A percentile compares a stretch with the other conserved stretches of the same genome.
These are phyloP conservation scores for Pisolithus orientalis DNA, from an alignment of 768 basidiomycete species.

Conservation along the genomic window DNA sequence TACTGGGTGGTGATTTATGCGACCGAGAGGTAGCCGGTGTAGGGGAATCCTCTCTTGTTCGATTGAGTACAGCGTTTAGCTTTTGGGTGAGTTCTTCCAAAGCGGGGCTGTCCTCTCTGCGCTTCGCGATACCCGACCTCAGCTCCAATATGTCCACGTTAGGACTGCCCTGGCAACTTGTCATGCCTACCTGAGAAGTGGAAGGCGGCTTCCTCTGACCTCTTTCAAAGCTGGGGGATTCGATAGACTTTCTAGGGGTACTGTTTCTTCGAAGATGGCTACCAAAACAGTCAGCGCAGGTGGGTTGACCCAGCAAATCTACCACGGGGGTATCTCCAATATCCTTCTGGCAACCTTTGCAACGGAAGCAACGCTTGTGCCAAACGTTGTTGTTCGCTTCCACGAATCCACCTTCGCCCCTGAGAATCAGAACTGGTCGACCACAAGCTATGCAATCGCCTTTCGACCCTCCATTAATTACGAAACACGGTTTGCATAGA, in stretches of 20 bases:
- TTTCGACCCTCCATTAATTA: slow-evolving; percentile 66
- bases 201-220: slow-evolving; percentile 37
- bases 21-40: slow-evolving; percentile 21
- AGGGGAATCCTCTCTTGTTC: slow-evolving; percentile 25
- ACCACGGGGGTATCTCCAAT: slow-evolving; percentile 75
- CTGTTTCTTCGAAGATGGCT: slow-evolving; percentile 54
- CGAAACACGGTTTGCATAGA: slow-evolving; percentile 71
- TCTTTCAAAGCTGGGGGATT: slow-evolving; percentile 22
- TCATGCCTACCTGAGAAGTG: slow-evolving; percentile 33
- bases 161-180: background rate
- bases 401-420: slow-evolving; percentile 72
- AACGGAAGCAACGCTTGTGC: slow-evolving; percentile 80
- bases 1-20: slow-evolving; percentile 10
- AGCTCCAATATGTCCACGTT: background rate
- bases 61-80: slow-evolving; percentile 35
- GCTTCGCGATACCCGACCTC: slow-evolving; percentile 19
- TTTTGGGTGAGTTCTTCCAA: slow-evolving; percentile 45
- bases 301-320: slow-evolving; percentile 75
- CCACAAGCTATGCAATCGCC: slow-evolving; percentile 64
- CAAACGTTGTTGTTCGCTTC: slow-evolving; percentile 66
- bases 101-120: slow-evolving; percentile 50
- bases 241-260: slow-evolving; percentile 35
- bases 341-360: slow-evolving; percentile 64
- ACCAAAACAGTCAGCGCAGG: slow-evolving; percentile 78
- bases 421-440: slow-evolving; percentile 67